Evolutionary conservation across 2,329 filamentous ascomycete species (phyloP).

Genomic region (Acephala macrosclerotiorum): DNA sequence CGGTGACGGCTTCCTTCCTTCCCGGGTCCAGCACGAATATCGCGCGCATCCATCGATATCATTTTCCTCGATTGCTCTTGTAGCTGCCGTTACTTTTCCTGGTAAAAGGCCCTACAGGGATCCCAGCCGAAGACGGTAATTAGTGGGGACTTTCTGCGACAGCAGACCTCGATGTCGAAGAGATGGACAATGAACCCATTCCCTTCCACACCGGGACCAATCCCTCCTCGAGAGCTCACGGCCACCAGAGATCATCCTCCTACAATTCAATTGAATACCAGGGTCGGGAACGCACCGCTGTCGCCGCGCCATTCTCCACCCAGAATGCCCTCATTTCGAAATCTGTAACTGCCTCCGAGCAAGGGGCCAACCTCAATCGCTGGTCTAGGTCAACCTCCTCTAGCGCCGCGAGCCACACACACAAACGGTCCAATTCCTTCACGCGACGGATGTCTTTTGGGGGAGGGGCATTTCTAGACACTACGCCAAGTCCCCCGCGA

Average conservation of each 20-base stretch:
- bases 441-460: slow-evolving; percentile 34
- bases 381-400: slow-evolving; percentile 37
- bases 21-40: slow-evolving; percentile 3
- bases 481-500: slow-evolving; percentile 29
- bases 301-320: slow-evolving; percentile 19
- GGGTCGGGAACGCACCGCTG: slow-evolving; percentile 25
- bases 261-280: slow-evolving; percentile 16
- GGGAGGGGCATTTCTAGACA: slow-evolving; percentile 30
- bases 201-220: slow-evolving; percentile 20
- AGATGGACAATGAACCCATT: slow-evolving; percentile 16
- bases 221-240: slow-evolving; percentile 5
- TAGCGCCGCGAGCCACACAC: slow-evolving; percentile 29
- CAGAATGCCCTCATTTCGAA: slow-evolving; percentile 32
- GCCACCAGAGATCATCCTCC: slow-evolving; percentile 24
- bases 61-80: not conserved
- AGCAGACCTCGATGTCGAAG: slow-evolving; percentile 8
- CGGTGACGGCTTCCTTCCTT: not conserved
- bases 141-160: slow-evolving; percentile 1
- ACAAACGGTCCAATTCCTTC: slow-evolving; percentile 31
- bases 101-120: not conserved
- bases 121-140: slow-evolving; percentile 6
- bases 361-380: slow-evolving; percentile 36
- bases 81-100: not conserved
- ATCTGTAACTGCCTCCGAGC: slow-evolving; percentile 33
- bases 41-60: slow-evolving; percentile 6